Conservation (phyloP, 164 flowering plant species). For the Nymphaea thermarum region DNA sequence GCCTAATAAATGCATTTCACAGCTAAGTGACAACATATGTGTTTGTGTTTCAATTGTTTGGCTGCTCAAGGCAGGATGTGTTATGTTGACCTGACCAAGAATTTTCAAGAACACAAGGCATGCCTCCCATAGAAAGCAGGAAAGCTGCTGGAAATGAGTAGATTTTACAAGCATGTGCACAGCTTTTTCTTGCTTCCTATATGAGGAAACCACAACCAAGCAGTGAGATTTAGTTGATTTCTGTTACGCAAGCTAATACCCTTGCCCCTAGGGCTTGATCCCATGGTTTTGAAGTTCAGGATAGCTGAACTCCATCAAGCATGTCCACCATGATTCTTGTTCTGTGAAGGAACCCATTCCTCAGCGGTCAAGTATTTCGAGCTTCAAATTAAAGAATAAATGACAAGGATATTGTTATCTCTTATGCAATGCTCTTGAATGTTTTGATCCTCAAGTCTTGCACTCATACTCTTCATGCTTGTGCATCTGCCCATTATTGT, state of each 20-base stretch:
- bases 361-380: not conserved
- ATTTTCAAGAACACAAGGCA: not conserved
- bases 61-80: conserved; percentile 5
- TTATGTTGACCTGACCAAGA: not conserved
- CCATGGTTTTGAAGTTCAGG: no score
- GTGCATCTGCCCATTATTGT: no score
- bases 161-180: not conserved
- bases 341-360: not conserved
- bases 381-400: not conserved
- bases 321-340: not conserved
- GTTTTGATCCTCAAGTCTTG: not conserved
- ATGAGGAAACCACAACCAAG: not conserved
- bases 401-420: not conserved
- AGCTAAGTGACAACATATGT: no score
- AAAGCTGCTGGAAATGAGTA: conserved; percentile 1
- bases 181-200: not conserved
- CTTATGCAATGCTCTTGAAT: not conserved
- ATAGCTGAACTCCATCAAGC: no score
- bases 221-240: no score
- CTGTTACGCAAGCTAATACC: no score
- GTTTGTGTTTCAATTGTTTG: not conserved
- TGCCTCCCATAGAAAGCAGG: not conserved
- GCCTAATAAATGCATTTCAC: no score
- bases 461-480: no score
- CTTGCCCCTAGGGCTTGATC: no score